Percentiles rank a stretch among this genome's conserved stretches.
phyloP scores from a whole-genome alignment of 23 red algal genomes.

The Pyropia yezoensis region DNA sequence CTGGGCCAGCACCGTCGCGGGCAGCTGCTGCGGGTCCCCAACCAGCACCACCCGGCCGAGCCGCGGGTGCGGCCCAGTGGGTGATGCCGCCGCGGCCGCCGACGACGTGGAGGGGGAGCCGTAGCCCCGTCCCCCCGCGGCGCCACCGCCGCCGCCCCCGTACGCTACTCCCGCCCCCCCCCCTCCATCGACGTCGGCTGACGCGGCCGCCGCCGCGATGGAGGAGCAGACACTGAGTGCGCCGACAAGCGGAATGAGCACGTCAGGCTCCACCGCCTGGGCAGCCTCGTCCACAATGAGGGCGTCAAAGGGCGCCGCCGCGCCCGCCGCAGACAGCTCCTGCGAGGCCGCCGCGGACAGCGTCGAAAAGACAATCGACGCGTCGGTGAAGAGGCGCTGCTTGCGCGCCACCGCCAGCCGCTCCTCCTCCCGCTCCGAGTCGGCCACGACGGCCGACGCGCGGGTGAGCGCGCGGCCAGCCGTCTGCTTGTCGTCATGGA shows the following conservation, averaged over 20 bases:
- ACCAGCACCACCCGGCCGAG: conserved; percentile 33
- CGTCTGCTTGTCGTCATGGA: conserved; percentile 2
- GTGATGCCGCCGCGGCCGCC: too few species aligned
- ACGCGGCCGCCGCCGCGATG: too few species aligned
- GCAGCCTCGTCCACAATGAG: conserved; percentile 85
- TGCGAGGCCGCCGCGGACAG: conserved; percentile 51
- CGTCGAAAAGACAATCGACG: conserved; percentile 51
- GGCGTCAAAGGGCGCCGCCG: conserved; percentile 39
- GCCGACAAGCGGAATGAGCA: conserved; percentile 41
- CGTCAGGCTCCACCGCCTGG: conserved; percentile 66
- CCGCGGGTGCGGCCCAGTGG: too few species aligned
- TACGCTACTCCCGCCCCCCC: too few species aligned
- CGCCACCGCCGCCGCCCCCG: too few species aligned
- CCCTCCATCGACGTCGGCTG: too few species aligned
- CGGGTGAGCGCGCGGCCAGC: background rate
- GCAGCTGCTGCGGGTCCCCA: conserved; percentile 91
- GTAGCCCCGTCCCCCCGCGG: too few species aligned
- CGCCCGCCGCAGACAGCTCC: conserved; percentile 15
- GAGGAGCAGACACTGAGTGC: too few species aligned
- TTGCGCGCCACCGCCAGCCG: conserved; percentile 5
- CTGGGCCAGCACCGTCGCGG: conserved; percentile 71
- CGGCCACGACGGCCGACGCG: conserved; percentile 4
- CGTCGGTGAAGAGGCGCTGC: conserved; percentile 30
- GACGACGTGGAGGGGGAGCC: too few species aligned
- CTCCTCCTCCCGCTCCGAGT: conserved; percentile 1